Conservation (phyloP, 2,329 filamentous ascomycete species). For the Botrytis tulipae region DNA sequence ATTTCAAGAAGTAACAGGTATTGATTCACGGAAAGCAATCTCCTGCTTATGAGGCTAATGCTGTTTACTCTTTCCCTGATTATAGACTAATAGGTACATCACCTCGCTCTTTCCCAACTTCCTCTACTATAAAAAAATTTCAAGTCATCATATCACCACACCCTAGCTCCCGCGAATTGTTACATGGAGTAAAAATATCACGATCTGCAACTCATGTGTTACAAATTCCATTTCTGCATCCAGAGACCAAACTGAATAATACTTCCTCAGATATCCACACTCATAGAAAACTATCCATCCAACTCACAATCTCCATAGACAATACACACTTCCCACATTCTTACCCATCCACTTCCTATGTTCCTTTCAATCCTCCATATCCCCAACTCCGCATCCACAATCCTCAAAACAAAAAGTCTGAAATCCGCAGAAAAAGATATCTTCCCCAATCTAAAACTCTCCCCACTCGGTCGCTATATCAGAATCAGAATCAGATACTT, state of each 20-base stretch:
- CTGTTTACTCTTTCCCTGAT: background rate
- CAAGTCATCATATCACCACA: background rate
- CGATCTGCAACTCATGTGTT: background rate
- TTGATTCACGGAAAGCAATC: background rate
- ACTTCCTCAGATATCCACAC: accelerated
- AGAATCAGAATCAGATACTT: too few species aligned
- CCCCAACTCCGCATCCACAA: background rate
- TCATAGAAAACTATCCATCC: background rate
- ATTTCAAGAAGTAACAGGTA: background rate
- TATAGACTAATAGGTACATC: background rate
- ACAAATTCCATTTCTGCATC: accelerated
- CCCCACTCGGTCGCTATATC: too few species aligned
- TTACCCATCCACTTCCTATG: background rate
- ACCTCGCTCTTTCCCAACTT: background rate
- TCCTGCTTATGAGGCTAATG: too few species aligned
- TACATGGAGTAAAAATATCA: background rate
- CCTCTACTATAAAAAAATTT: background rate
- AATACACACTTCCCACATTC: background rate
- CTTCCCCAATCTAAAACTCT: too few species aligned
- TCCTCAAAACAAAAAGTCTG: too few species aligned
- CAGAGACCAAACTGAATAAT: background rate
- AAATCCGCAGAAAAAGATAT: too few species aligned
- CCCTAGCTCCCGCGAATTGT: background rate
- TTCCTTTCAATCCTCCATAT: background rate
- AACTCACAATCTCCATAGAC: background rate